Percentiles rank a stretch among this genome's conserved stretches.
phyloP scores from a whole-genome alignment of 2,329 filamentous ascomycete species.

The Fusarium begoniae region DNA sequence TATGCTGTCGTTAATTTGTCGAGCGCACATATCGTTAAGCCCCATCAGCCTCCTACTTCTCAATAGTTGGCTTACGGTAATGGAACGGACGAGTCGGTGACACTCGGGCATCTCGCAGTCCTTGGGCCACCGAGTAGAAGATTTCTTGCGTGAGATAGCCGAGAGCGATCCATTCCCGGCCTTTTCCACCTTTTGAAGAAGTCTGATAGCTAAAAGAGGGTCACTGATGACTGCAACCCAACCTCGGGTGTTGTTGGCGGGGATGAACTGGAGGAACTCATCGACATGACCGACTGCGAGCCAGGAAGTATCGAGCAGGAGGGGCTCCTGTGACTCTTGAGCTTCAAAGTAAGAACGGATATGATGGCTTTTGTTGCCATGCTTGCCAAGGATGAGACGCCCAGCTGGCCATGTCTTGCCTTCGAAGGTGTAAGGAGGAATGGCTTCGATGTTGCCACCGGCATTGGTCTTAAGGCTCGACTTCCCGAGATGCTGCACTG shows the following conservation, averaged over 20 bases:
- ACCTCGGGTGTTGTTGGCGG: slow-evolving; percentile 30
- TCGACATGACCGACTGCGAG: slow-evolving; percentile 39
- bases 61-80: neutral
- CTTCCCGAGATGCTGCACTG: slow-evolving; percentile 34
- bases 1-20: neutral
- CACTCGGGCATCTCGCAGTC: rapidly evolving
- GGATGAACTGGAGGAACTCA: slow-evolving; percentile 42
- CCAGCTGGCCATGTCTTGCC: neutral
- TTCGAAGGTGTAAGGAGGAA: neutral
- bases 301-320: slow-evolving; percentile 41
- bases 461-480: neutral
- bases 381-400: neutral
- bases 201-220: slow-evolving; percentile 6
- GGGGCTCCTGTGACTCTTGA: slow-evolving; percentile 47
- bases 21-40: neutral
- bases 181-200: neutral
- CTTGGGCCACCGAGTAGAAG: neutral
- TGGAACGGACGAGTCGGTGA: neutral
- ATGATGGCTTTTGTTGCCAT: neutral
- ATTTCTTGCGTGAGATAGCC: neutral
- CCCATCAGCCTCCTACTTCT: neutral
- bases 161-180: slow-evolving; percentile 12
- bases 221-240: slow-evolving; percentile 34
- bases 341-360: slow-evolving; percentile 43
- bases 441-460: slow-evolving; percentile 46